Percentiles rank a stretch among this genome's conserved stretches.
These are phyloP conservation scores for Pterulicium gracile DNA, from an alignment of 1,284 basidiomycete species.

Conservation along the genomic window DNA sequence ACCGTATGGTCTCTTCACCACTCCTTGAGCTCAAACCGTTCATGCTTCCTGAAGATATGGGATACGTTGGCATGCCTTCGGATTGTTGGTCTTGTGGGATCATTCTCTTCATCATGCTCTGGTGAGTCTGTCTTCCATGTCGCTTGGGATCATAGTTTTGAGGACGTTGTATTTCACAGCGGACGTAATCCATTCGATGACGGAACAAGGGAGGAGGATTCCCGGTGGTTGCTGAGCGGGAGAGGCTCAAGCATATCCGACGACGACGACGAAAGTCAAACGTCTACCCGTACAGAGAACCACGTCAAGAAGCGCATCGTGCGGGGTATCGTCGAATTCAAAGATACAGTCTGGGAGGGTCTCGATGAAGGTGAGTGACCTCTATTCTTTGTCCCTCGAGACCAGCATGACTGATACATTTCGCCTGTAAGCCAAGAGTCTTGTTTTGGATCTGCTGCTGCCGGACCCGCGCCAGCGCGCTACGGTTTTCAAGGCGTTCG, in stretches of 20 bases:
- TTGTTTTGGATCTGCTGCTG: slow-evolving; percentile 47
- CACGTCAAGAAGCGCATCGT: slow-evolving; percentile 61
- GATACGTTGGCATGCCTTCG: slow-evolving; percentile 69
- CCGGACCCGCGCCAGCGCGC: slow-evolving; percentile 44
- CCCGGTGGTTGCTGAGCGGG: slow-evolving; percentile 15
- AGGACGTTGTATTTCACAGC: slow-evolving; percentile 23
- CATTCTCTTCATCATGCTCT: slow-evolving; percentile 70
- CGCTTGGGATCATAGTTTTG: slow-evolving; percentile 2
- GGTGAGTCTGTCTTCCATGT: too few species aligned
- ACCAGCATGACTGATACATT: neutral
- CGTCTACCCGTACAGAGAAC: slow-evolving; percentile 39
- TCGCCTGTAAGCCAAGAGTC: slow-evolving; percentile 33
- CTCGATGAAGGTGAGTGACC: slow-evolving; percentile 44
- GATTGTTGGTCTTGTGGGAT: slow-evolving; percentile 82
- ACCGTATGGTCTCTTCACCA: neutral
- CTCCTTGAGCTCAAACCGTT: neutral
- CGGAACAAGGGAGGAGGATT: slow-evolving; percentile 20
- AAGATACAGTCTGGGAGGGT: slow-evolving; percentile 37
- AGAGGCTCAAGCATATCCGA: slow-evolving; percentile 23
- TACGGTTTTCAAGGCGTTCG: slow-evolving; percentile 48
- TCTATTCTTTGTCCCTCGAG: neutral
- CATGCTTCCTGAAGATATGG: slow-evolving; percentile 30
- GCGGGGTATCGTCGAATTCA: slow-evolving; percentile 46
- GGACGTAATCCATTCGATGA: slow-evolving; percentile 70
- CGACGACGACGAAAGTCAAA: slow-evolving; percentile 17